These are phyloP conservation scores for Periconia sp. DNA, from an alignment of 2,329 filamentous ascomycete species.

Conservation along the genomic window DNA sequence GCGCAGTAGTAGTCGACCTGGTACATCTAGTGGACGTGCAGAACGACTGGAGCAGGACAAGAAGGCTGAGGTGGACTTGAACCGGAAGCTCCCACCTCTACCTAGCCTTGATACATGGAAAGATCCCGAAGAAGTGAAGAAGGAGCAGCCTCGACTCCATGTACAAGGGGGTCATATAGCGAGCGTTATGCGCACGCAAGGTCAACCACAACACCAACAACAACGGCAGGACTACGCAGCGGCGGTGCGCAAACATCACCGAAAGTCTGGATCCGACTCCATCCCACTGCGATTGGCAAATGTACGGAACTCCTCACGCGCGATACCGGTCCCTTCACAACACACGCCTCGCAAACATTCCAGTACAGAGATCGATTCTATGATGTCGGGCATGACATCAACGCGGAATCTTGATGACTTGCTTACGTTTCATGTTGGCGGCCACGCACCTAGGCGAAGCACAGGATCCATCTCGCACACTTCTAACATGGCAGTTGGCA, in stretches of 20 bases:
- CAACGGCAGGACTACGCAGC: constrained; percentile 30
- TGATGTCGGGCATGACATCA: constrained; percentile 30
- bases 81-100: constrained; percentile 51
- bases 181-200: constrained; percentile 38
- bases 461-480: constrained; percentile 12
- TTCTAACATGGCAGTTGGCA: constrained; percentile 23
- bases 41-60: constrained; percentile 24
- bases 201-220: constrained; percentile 22
- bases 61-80: constrained; percentile 46
- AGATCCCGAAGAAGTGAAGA: constrained; percentile 17
- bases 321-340: constrained; percentile 14
- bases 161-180: constrained; percentile 34
- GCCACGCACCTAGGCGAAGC: constrained; percentile 17
- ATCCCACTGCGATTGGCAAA: constrained; percentile 26
- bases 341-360: neutral
- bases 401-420: constrained; percentile 21
- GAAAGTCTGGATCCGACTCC: constrained; percentile 33
- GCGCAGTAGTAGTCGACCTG: constrained; percentile 34
- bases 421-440: constrained; percentile 13
- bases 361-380: constrained; percentile 17
- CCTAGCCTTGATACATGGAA: constrained; percentile 49
- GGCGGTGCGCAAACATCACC: constrained; percentile 27
- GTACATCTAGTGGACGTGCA: constrained; percentile 28
- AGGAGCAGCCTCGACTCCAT: constrained; percentile 20
- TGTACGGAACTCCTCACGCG: constrained; percentile 7